Evolutionary conservation across 2,329 filamentous ascomycete genomes (phyloP).

Genomic region (Metarhizium brunneum): DNA sequence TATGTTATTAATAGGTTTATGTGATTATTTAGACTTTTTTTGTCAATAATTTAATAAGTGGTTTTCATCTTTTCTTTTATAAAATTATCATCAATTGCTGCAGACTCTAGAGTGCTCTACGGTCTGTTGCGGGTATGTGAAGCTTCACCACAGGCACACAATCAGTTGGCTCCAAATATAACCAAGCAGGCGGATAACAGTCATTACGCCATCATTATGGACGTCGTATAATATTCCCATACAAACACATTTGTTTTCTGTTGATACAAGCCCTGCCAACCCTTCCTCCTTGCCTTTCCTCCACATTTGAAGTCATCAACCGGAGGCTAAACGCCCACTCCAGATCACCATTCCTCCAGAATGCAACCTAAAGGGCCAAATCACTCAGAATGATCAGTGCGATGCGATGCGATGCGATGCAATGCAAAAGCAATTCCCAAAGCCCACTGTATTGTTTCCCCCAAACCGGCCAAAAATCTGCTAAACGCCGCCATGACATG

Average conservation of each 20-base stretch:
- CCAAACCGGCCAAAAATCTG: slow-evolving; percentile 15
- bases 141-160: too few species aligned
- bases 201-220: neutral
- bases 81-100: too few species aligned
- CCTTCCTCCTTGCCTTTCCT: neutral
- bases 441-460: slow-evolving; percentile 14
- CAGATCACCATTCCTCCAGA: neutral
- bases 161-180: neutral
- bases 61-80: too few species aligned
- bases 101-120: too few species aligned
- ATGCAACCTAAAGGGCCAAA: neutral
- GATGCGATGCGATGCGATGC: slow-evolving; percentile 12
- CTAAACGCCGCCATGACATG: slow-evolving; percentile 31
- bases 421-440: slow-evolving; percentile 7
- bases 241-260: slow-evolving; percentile 1
- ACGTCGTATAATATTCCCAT: slow-evolving; percentile 1
- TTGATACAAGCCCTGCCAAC: slow-evolving; percentile 2
- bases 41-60: too few species aligned
- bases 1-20: too few species aligned
- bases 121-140: too few species aligned
- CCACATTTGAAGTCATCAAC: neutral
- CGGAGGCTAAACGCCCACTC: neutral
- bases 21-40: too few species aligned
- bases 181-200: neutral
- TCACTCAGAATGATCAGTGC: slow-evolving; percentile 11